Evolutionary conservation across 768 basidiomycete species (phyloP).

Genomic region (Lyophyllum semitale): DNA sequence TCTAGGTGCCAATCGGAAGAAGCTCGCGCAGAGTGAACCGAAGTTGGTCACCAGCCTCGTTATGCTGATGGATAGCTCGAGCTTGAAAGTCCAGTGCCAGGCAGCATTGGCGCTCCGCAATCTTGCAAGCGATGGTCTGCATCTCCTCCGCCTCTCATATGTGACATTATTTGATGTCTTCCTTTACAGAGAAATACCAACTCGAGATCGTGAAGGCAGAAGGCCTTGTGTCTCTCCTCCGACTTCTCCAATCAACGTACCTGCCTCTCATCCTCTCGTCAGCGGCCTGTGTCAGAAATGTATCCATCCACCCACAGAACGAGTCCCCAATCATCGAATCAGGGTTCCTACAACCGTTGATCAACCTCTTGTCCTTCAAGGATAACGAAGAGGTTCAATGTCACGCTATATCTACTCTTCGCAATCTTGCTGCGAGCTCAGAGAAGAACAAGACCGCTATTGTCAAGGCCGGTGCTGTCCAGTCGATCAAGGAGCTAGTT

Average conservation of each 20-base stretch:
- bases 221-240: conserved; percentile 87
- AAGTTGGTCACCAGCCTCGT: conserved; percentile 94
- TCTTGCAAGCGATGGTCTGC: conserved; percentile 91
- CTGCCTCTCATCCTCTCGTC: conserved; percentile 97
- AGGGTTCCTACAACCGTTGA: conserved; percentile 93
- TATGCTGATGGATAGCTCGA: conserved; percentile 93
- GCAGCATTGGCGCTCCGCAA: conserved; percentile 95
- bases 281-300: conserved; percentile 98
- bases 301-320: conserved; percentile 97
- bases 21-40: conserved; percentile 90
- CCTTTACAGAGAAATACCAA: conserved; percentile 87
- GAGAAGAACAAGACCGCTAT: conserved; percentile 99
- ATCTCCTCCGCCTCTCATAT: not conserved
- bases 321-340: conserved; percentile 99
- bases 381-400: conserved; percentile 99
- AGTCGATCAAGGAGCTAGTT: conserved; percentile 95
- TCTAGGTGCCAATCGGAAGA: conserved; percentile 85
- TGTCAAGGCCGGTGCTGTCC: conserved; percentile 95
- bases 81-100: conserved; percentile 98
- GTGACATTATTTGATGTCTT: not conserved
- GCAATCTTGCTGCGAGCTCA: conserved; percentile 94
- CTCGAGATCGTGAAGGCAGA: conserved; percentile 97
- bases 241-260: conserved; percentile 94
- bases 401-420: conserved; percentile 95
- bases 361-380: conserved; percentile 95